A percentile compares a stretch with the other conserved stretches of the same genome.
Conservation (phyloP, 2,329 filamentous ascomycete genomes). For the Biscogniauxia marginata region DNA sequence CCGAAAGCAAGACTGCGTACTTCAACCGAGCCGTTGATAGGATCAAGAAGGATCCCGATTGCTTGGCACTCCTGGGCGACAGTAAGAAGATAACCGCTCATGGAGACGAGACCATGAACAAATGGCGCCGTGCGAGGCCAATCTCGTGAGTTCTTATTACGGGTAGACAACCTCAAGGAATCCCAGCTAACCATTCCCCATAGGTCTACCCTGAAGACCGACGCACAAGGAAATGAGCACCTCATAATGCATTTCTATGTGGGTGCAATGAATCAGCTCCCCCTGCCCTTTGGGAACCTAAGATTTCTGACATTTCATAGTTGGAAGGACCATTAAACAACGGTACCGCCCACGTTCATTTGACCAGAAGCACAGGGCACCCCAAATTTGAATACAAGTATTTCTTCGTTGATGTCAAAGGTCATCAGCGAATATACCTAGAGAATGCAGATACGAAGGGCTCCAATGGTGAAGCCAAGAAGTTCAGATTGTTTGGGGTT, state of each 20-base stretch:
- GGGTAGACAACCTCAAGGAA: conserved; percentile 28
- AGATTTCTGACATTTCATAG: conserved; percentile 40
- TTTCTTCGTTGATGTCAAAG: conserved; percentile 76
- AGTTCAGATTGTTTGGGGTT: conserved; percentile 60
- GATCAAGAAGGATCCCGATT: conserved; percentile 70
- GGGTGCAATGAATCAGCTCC: conserved; percentile 28
- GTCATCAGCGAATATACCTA: conserved; percentile 63
- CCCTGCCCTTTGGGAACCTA: background rate
- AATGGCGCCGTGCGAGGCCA: conserved; percentile 70
- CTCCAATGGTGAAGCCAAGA: conserved; percentile 38
- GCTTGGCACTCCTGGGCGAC: conserved; percentile 72
- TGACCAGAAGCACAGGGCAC: conserved; percentile 65
- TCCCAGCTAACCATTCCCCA: conserved; percentile 7
- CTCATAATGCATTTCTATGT: conserved; percentile 83
- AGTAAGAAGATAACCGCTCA: conserved; percentile 73
- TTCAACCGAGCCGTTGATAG: conserved; percentile 85
- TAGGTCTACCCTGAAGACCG: conserved; percentile 66
- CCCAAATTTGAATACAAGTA: conserved; percentile 75
- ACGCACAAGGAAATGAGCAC: conserved; percentile 75
- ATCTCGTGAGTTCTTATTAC: conserved; percentile 48
- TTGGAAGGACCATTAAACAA: conserved; percentile 74
- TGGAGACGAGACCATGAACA: conserved; percentile 77
- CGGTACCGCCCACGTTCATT: conserved; percentile 74
- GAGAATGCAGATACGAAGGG: conserved; percentile 55
- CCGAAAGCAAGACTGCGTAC: conserved; percentile 80